Conservation (phyloP, 2,329 filamentous ascomycete species). For the Orbilia blumenaviensis region DNA sequence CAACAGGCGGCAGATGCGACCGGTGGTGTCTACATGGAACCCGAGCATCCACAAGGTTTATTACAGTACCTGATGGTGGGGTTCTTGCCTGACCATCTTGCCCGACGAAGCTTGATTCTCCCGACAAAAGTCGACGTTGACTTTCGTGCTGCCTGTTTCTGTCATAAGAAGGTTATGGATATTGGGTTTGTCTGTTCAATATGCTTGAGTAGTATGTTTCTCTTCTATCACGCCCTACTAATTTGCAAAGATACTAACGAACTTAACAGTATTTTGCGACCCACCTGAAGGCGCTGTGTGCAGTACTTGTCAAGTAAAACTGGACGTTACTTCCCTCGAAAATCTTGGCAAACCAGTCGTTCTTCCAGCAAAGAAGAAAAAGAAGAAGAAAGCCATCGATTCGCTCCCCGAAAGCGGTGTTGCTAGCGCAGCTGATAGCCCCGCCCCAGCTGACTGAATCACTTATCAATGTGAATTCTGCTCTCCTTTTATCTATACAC, state of each 20-base stretch:
- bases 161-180: conserved; percentile 88
- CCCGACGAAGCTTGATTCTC: conserved; percentile 73
- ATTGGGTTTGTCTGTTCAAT: conserved; percentile 95
- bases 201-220: conserved; percentile 79
- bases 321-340: conserved; percentile 70
- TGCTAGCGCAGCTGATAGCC: conserved; percentile 70
- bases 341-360: conserved; percentile 83
- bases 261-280: conserved; percentile 73
- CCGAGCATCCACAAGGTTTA: conserved; percentile 73
- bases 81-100: conserved; percentile 77
- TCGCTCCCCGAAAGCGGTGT: conserved; percentile 66
- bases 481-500: no score
- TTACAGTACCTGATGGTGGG: conserved; percentile 93
- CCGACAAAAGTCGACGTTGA: conserved; percentile 88
- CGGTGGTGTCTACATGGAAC: conserved; percentile 73
- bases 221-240: not conserved
- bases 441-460: conserved; percentile 62
- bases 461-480: no score
- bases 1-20: conserved; percentile 87
- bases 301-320: conserved; percentile 81
- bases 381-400: conserved; percentile 67
- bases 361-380: conserved; percentile 76
- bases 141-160: conserved; percentile 98
- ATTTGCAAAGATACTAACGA: not conserved
- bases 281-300: conserved; percentile 73